Conservation (phyloP, 1,284 basidiomycete genomes). For the Rhodotorula sp. region DNA sequence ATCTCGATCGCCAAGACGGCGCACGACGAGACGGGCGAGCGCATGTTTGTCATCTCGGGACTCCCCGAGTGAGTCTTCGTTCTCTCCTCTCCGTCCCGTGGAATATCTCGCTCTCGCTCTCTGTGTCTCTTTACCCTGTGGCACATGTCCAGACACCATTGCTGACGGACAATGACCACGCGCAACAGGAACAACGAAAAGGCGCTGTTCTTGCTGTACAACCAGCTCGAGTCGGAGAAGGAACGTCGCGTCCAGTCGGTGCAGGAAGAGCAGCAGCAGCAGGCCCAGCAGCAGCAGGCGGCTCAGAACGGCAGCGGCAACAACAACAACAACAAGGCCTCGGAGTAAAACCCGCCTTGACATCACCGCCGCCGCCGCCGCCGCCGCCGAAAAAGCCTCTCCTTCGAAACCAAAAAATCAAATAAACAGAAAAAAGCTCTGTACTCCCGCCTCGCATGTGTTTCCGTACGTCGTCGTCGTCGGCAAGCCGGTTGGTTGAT, state of each 20-base stretch:
- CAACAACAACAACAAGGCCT: not conserved
- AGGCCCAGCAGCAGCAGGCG: conserved; percentile 14
- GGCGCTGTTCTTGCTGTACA: conserved; percentile 94
- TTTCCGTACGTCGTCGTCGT: no score
- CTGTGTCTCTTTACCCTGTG: no score
- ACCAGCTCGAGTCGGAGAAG: conserved; percentile 86
- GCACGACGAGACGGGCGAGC: conserved; percentile 96
- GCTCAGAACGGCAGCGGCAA: not conserved
- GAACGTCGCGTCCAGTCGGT: conserved; percentile 53
- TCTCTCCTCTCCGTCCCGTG: conserved; percentile 22
- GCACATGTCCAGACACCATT: no score
- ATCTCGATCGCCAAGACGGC: conserved; percentile 98
- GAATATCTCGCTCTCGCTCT: conserved; percentile 6
- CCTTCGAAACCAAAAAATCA: no score
- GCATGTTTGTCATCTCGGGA: conserved; percentile 99
- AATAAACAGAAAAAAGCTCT: no score
- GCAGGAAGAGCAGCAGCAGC: conserved; percentile 29
- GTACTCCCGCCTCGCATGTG: no score
- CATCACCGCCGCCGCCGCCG: no score
- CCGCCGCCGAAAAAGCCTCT: no score
- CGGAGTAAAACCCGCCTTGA: not conserved
- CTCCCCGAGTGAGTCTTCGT: conserved; percentile 64
- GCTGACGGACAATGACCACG: not conserved
- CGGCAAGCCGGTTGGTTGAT: no score
- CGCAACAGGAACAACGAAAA: conserved; percentile 61